Evolutionary conservation across 345 rosid species (phyloP), one percentile per base, ranked within the genome.

Genomic region (Eucalyptus virginea): DNA sequence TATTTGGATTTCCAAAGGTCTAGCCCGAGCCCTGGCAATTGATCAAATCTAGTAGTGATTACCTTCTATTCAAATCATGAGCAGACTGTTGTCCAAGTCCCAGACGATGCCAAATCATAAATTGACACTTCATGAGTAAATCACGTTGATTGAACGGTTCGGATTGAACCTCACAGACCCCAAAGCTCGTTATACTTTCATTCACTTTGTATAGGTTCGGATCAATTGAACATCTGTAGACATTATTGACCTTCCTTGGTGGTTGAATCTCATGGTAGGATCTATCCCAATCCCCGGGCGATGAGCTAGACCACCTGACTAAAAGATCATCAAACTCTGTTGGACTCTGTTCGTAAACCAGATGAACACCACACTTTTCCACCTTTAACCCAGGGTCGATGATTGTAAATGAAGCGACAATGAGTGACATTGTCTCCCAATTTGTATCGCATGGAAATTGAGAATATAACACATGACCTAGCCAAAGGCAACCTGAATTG

Each of bases 331-430:
- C 2, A 60, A 26, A 60, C 3, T 60, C 4, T 5, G 4, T 3
- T 26, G 3, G 1, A 60, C 1, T 0, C 7, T 26, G 16, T 0
- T 11, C 7, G 4, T 26, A 26, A 60, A 60, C 1, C 16, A 60
- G 7, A 60, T 60, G 67, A 60, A 60, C 67, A 26, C n/a, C 67
- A 5, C 67, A 60, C 16, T 60, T 60, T 26, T 26, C 67, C 16
- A 60, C 67, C 16, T 60, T 26, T 26, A 26, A 11, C 13, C 2
- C 2, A 0, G 16, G 67, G n/a, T 60, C 0, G 4, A 32, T 60
- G 67, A 60, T 26, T 1, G 1, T 26, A 60, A 60, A 10, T 26
- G 67, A 60, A 11, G 3, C 2, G 13, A 26, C n/a, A 60, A 60
- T 60, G 16, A 1, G 67, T 26, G 67, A 60, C 15, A 26, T 56